phyloP scores from a whole-genome alignment of 345 rosid genomes.

The Crucihimalaya himalaica region DNA sequence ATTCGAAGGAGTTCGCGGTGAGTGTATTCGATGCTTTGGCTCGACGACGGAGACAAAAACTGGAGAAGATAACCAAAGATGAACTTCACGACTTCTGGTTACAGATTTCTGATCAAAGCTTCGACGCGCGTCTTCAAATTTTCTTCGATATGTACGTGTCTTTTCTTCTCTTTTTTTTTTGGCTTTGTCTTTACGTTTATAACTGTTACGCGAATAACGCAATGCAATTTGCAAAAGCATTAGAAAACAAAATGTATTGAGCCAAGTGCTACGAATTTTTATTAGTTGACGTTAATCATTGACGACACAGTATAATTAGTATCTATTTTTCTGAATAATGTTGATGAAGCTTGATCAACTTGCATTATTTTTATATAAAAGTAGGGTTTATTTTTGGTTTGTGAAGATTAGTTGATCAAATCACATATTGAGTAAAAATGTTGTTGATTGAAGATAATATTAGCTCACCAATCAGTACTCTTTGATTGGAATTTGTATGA shows the following conservation, averaged over 20 bases:
- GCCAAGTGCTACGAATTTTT: constrained; percentile 17
- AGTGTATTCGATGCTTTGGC: constrained; percentile 80
- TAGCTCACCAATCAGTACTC: constrained; percentile 31
- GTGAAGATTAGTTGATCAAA: not conserved
- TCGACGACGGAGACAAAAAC: constrained; percentile 59
- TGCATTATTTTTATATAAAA: not conserved
- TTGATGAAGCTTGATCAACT: not conserved
- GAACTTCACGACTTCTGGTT: constrained; percentile 92
- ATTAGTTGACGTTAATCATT: constrained; percentile 19
- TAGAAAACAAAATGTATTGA: constrained; percentile 31
- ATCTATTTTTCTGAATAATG: constrained; percentile 31
- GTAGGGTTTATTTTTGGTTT: not conserved
- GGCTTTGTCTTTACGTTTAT: constrained; percentile 30
- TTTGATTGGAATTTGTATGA: constrained; percentile 7
- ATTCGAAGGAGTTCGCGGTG: constrained; percentile 88
- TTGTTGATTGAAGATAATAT: not conserved
- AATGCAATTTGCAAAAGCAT: constrained; percentile 11
- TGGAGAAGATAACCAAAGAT: constrained; percentile 61
- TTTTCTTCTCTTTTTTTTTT: not conserved
- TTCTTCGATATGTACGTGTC: constrained; percentile 83
- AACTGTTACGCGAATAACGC: constrained; percentile 35
- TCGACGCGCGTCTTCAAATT: constrained; percentile 95
- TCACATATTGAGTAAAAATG: not conserved
- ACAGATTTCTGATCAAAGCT: constrained; percentile 86
- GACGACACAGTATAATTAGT: too few relatives aligned